Base-by-base conservation (phyloP, 306 rosid genomes). In the Biancaea sappan region DNA sequence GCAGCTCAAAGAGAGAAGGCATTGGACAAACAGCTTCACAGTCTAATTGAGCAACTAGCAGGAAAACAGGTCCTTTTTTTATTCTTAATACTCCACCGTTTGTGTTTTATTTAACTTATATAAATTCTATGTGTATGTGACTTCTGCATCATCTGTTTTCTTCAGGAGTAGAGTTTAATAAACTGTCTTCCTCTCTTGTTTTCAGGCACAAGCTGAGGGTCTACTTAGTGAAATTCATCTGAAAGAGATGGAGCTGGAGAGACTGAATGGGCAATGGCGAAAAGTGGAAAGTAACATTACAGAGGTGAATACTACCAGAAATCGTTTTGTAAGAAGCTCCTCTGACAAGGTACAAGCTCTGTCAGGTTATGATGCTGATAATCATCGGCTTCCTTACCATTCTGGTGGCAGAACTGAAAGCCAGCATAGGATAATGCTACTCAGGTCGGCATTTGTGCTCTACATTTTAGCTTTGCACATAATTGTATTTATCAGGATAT, bases 131-230 rank as follows among this genome's bases (percentile, higher is more conserved):
- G 35, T 43, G 15, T 67, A 40, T 44, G 59, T 64, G 65, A 28
- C 46, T 10, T 57, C 41, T 8, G 8, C 6, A 9, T 2, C 22
- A 28, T 74, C 28, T 21, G 10, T 60, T 79, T 22, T 57, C 44
- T 21, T 18, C 16, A 56, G 26, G 37, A 18, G 46, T 43, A 15
- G 35, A 66, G 54, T 70, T 47, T 16, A 46, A 56, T 53, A 51
- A 77, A 34, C 21, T 51, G 19, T 77, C 40, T 70, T 69, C 59
- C 46, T 62, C 38, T 62, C 66, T 28, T 76, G 37, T 54, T 59
- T 70, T 44, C 75, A 92, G 99, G 88, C 90, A 70, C 99, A 94
- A 87, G 99, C 96, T 77, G 99, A 94, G 83, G 91, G 89, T 53
- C 66, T 94, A 57, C 85, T 89, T 25, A 53, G 80, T 66, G 97